These are phyloP conservation scores for Phytophthora capsici DNA, from an alignment of 352 stramenopile genomes.

Conservation along the genomic window DNA sequence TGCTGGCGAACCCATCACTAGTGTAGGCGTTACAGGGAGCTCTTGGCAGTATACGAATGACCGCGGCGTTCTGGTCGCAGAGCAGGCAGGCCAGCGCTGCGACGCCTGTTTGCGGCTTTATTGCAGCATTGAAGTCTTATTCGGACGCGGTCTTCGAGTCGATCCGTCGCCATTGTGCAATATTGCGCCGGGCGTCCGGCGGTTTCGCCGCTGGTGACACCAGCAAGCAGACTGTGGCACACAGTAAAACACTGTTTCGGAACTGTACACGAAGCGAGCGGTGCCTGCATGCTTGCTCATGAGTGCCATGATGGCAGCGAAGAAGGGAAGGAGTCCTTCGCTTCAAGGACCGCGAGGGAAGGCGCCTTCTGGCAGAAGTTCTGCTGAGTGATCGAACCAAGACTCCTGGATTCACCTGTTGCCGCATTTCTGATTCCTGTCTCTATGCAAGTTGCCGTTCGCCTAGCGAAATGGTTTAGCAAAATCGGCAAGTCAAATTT, in stretches of 20 bases:
- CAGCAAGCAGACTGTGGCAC: too few relatives aligned
- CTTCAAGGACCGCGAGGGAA: too few relatives aligned
- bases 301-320: too few relatives aligned
- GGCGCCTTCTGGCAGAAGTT: too few relatives aligned
- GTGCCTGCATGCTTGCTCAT: too few relatives aligned
- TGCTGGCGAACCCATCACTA: neutral
- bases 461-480: conserved; percentile 10
- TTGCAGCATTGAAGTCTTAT: conserved; percentile 3
- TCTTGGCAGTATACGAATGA: conserved; percentile 24
- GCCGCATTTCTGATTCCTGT: conserved; percentile 3
- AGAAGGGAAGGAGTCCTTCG: too few relatives aligned
- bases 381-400: too few relatives aligned
- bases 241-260: too few relatives aligned
- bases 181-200: neutral
- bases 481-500: conserved; percentile 6
- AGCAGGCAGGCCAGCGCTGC: neutral
- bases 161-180: neutral
- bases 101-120: conserved; percentile 2
- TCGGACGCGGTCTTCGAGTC: neutral
- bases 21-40: conserved; percentile 22
- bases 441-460: conserved; percentile 15
- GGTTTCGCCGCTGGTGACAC: conserved; percentile 12
- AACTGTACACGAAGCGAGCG: too few relatives aligned
- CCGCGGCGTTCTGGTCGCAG: neutral
- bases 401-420: too few relatives aligned